phyloP scores from a whole-genome alignment of 495 filamentous ascomycete species.

The Talaromyces ruber region DNA sequence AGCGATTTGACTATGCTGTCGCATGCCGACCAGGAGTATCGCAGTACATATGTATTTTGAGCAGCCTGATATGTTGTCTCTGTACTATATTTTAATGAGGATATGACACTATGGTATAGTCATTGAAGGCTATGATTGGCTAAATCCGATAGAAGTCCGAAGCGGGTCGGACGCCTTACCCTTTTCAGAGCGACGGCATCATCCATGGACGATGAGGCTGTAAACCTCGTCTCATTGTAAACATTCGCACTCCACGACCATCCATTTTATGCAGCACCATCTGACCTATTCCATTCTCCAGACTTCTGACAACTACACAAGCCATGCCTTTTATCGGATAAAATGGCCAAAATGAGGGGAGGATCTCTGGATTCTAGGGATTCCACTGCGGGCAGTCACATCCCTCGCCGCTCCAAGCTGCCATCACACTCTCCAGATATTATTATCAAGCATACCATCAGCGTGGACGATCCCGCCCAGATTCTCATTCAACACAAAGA shows the following conservation, averaged over 20 bases:
- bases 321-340: conserved; percentile 4
- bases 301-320: background rate
- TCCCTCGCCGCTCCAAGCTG: conserved; percentile 32
- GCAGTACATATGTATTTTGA: background rate
- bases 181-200: background rate
- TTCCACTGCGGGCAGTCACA: conserved; percentile 20
- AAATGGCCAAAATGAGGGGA: conserved; percentile 41
- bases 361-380: conserved; percentile 32
- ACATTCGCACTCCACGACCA: background rate
- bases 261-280: background rate
- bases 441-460: conserved; percentile 41
- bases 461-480: conserved; percentile 33
- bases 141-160: background rate
- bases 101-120: background rate
- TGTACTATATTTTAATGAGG: background rate
- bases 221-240: background rate
- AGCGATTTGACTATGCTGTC: background rate
- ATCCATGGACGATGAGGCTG: background rate
- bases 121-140: background rate
- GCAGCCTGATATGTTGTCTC: no score
- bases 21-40: background rate
- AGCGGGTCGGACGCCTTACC: background rate
- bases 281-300: background rate
- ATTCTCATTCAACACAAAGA: conserved; percentile 40
- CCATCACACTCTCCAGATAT: conserved; percentile 40